Percentiles rank a stretch among this genome's conserved stretches.
Evolutionary conservation across 495 filamentous ascomycete genomes (phyloP).

Genomic region (Xylaria scruposa): DNA sequence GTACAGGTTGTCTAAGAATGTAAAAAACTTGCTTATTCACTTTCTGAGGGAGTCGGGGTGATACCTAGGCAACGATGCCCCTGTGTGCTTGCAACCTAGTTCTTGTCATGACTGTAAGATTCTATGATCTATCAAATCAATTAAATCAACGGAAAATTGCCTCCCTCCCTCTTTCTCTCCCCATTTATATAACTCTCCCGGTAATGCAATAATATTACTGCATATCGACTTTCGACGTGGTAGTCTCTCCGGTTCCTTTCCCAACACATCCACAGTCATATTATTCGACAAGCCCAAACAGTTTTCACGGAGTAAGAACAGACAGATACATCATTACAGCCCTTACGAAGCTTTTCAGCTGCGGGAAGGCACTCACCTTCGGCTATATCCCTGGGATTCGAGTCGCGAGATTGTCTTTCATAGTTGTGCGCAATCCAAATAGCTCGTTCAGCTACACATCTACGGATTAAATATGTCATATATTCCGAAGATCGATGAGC

Average conservation of each 20-base stretch:
- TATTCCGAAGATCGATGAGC: constrained; percentile 27
- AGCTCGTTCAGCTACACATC: neutral
- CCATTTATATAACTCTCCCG: no score
- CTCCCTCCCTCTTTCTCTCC: neutral
- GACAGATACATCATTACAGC: neutral
- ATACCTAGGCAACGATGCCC: neutral
- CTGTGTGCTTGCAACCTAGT: neutral
- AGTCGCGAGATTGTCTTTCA: neutral
- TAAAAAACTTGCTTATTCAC: neutral
- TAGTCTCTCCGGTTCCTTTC: neutral
- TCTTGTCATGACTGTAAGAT: neutral
- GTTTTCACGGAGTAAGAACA: neutral
- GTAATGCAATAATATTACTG: neutral
- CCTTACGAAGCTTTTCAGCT: neutral
- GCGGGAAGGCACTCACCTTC: neutral
- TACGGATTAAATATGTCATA: neutral
- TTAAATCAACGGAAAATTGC: neutral
- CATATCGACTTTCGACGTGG: neutral
- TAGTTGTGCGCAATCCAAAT: neutral
- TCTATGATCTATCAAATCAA: neutral
- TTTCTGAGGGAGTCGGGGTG: neutral
- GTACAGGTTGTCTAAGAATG: neutral
- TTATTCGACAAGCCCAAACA: neutral
- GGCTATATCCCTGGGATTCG: no score
- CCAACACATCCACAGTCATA: neutral